Evolutionary conservation across 1,284 basidiomycete species (phyloP).

Genomic region (Gomphus bonarii): DNA sequence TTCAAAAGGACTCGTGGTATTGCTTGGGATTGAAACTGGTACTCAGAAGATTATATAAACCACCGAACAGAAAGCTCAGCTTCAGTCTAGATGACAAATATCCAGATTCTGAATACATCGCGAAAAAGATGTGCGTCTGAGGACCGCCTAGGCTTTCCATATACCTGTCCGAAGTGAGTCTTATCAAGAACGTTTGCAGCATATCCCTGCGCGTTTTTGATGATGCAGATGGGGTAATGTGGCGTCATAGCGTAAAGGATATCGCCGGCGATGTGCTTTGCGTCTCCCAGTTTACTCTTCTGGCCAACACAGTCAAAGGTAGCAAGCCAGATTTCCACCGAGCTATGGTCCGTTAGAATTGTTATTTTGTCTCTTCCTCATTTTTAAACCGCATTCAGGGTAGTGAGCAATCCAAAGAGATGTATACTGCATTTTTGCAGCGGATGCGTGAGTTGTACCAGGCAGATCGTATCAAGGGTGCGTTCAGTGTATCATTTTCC

Average conservation of each 20-base stretch:
- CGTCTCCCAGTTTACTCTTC: constrained; percentile 85
- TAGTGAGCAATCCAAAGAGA: constrained; percentile 50
- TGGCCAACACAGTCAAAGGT: constrained; percentile 81
- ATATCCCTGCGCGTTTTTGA: constrained; percentile 66
- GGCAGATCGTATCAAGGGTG: constrained; percentile 72
- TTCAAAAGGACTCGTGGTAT: constrained; percentile 73
- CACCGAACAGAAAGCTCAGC: constrained; percentile 1
- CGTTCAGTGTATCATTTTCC: not conserved
- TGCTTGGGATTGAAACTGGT: constrained; percentile 82
- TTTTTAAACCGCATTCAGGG: constrained; percentile 31
- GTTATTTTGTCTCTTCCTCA: constrained; percentile 6
- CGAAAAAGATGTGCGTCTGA: constrained; percentile 67
- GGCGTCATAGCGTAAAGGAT: constrained; percentile 79
- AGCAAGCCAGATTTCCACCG: constrained; percentile 86
- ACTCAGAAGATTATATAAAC: constrained; percentile 18
- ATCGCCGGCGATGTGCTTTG: constrained; percentile 81
- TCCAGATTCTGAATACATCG: constrained; percentile 56
- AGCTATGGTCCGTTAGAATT: constrained; percentile 58
- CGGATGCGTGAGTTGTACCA: constrained; percentile 55
- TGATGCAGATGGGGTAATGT: constrained; percentile 53
- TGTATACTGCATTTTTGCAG: constrained; percentile 68
- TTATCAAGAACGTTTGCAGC: constrained; percentile 25
- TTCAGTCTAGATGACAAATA: constrained; percentile 54
- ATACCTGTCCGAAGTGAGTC: not conserved
- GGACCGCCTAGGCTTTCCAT: not conserved